Percentiles rank a stretch among this genome's conserved stretches.
These are phyloP conservation scores for Wickerhamomyces queroliae DNA, from an alignment of 805 yeast species.

Conservation along the genomic window DNA sequence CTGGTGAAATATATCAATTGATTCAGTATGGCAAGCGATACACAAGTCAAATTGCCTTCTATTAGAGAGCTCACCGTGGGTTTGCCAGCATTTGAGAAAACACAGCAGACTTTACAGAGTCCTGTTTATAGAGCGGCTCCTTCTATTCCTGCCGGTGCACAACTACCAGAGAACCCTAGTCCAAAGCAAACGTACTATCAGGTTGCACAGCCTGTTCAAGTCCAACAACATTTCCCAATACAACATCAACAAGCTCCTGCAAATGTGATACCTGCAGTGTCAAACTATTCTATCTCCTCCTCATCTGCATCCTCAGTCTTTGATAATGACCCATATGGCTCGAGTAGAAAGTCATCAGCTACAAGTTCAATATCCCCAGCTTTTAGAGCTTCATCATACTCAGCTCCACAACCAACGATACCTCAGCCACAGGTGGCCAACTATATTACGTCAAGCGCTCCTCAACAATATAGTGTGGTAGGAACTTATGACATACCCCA, in stretches of 20 bases:
- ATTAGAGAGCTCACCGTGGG: conserved; percentile 8
- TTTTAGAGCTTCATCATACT: not conserved
- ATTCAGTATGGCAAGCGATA: not conserved
- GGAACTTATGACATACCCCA: not conserved
- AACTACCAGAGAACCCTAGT: not conserved
- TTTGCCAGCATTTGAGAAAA: not conserved
- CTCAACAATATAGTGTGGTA: not conserved
- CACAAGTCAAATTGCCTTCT: conserved; percentile 6
- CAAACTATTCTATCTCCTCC: not conserved
- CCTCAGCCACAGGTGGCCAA: not conserved
- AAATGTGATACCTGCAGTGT: not conserved
- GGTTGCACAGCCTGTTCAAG: conserved; percentile 7
- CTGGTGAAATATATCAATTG: too few species aligned
- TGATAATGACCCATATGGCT: not conserved
- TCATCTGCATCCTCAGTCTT: not conserved
- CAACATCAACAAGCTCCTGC: conserved; percentile 5
- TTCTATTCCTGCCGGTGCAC: not conserved
- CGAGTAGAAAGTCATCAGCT: not conserved
- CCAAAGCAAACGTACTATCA: not conserved
- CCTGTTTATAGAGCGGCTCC: not conserved
- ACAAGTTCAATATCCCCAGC: not conserved
- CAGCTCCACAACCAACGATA: not conserved
- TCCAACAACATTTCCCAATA: conserved; percentile 11
- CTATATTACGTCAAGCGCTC: not conserved
- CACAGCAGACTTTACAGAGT: not conserved